Base-by-base conservation (phyloP, 352 stramenopile species). In the Globisporangium carolinianum region DNA sequence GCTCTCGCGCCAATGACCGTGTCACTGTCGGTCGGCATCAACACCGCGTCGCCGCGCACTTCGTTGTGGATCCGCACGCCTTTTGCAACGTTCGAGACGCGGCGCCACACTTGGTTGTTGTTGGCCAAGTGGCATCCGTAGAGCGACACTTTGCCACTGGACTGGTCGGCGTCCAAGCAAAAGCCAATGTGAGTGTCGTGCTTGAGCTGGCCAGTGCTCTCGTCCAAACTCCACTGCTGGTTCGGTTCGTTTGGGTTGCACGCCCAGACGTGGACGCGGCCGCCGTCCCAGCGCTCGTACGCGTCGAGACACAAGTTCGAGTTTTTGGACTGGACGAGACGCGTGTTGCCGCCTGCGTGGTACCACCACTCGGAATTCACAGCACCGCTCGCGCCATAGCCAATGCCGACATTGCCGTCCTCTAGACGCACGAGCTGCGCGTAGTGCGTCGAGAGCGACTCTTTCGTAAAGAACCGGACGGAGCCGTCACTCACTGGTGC, bases 81-180 rank as follows among this genome's bases (percentile, higher is more conserved):
- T 18, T 53, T 71, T 59, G 60, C 58, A 54, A 63, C 69, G 51
- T 48, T 68, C 14, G 60, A 59, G 51, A 73, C 63, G 67, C 63
- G 64, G 59, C 67, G 67, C 58, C 72, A 81, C 46, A 79, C 68
- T 41, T 81, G 72, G 67, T 84, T 86, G 69, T 82, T 80, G 69
- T 86, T 86, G 52, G 61, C 71, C 32, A 79, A 53, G 63, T 75
- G 65, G 55, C 74, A 84, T 11, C 65, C 52, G 63, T 71, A 84
- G 49, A 84, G 72, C 61, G 81, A 71, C 11, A 72, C 53, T 24
- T 66, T 55, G 36, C 65, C 72, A n/a, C 15, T 63, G 4, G 67
- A 15, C 39, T 72, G 68, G 51, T 83, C 77, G 8, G 65, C 64
- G 63, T 87, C 77, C 14, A 90, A 54, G 47, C 79, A 90, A 54